These are phyloP conservation scores for Cornus kousa DNA, from an alignment of 148 eudicot genomes.

Conservation along the genomic window DNA sequence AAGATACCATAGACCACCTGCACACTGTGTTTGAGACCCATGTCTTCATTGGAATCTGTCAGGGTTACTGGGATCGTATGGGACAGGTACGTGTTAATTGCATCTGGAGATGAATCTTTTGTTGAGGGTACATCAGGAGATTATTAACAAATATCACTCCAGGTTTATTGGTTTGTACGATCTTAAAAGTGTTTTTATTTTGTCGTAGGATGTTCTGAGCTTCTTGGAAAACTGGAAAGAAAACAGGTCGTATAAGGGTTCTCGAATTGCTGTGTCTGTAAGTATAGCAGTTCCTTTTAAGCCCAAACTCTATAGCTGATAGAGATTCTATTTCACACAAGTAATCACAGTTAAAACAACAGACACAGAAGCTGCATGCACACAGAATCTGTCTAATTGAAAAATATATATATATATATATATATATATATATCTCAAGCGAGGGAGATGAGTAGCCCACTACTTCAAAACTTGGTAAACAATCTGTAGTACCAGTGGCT, in stretches of 20 bases:
- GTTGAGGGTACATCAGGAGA: not conserved
- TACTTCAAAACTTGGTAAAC: too few species aligned
- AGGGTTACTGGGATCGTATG: conserved; percentile 85
- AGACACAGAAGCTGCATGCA: not conserved
- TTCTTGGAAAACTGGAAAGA: conserved; percentile 86
- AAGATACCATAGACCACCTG: conserved; percentile 57
- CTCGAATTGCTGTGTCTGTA: conserved; percentile 70
- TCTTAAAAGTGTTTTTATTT: not conserved
- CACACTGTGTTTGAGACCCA: conserved; percentile 56
- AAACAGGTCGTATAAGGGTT: conserved; percentile 78
- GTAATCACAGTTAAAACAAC: not conserved
- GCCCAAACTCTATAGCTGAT: not conserved
- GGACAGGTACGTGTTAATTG: conserved; percentile 56
- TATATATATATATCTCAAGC: too few species aligned
- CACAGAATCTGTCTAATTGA: not conserved
- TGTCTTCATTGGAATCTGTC: conserved; percentile 64
- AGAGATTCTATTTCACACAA: not conserved
- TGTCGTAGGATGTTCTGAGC: conserved; percentile 66
- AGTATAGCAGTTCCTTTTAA: conserved; percentile 27
- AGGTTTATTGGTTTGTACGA: not conserved
- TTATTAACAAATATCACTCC: not conserved
- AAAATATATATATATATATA: too few species aligned
- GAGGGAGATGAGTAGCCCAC: too few species aligned
- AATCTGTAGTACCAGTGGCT: too few species aligned
- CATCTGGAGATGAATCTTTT: too few species aligned